These are phyloP conservation scores for Cruciata laevipes DNA, from an alignment of 257 asterid genomes.

Conservation along the genomic window DNA sequence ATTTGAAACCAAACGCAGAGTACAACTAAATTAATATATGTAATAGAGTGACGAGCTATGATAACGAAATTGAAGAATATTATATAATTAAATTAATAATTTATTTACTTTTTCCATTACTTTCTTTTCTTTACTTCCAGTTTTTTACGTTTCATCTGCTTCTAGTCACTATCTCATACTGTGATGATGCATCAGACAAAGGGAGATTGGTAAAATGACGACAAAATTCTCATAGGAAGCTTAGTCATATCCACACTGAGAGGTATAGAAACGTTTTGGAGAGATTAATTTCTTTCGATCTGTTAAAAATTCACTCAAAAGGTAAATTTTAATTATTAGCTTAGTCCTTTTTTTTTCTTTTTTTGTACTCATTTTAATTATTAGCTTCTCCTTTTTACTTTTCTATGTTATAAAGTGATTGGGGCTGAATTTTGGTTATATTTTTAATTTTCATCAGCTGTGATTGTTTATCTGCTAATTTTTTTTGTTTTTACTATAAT, in stretches of 20 bases:
- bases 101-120: background rate
- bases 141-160: conserved; percentile 7
- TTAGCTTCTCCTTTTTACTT: too few species aligned
- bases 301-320: background rate
- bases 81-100: background rate
- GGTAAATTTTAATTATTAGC: background rate
- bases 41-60: background rate
- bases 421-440: too few species aligned
- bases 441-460: too few species aligned
- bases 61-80: background rate
- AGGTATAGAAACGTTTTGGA: background rate
- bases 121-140: background rate
- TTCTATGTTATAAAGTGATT: too few species aligned
- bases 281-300: background rate
- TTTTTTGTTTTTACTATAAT: too few species aligned
- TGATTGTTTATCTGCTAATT: too few species aligned
- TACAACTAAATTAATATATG: too few species aligned
- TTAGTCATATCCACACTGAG: background rate
- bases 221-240: conserved; percentile 3
- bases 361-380: too few species aligned
- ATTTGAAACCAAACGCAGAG: background rate
- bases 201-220: conserved; percentile 12
- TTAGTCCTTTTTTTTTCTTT: too few species aligned
- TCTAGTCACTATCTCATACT: conserved; percentile 1
- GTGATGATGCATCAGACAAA: conserved; percentile 16